These are phyloP conservation scores for Pisolithus albus DNA, from an alignment of 768 basidiomycete species.

Conservation along the genomic window DNA sequence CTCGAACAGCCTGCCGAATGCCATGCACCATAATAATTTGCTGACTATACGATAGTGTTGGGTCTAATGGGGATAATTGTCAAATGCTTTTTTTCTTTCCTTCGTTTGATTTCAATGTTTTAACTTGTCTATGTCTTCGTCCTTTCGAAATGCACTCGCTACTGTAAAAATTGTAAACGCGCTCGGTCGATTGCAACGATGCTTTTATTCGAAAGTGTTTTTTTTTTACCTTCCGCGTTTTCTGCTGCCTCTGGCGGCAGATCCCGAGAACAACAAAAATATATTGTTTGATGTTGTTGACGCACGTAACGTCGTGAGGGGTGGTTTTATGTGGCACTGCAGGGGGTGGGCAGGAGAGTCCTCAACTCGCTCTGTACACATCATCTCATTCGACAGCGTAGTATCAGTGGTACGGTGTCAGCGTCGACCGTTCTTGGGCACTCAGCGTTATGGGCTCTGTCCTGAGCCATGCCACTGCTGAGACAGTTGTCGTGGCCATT, in stretches of 20 bases:
- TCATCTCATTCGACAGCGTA: too few relatives aligned
- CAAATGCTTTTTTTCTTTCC: not conserved
- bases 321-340: too few relatives aligned
- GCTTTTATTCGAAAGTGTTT: too few relatives aligned
- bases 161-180: slow-evolving; percentile 1
- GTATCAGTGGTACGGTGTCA: too few relatives aligned
- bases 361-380: not conserved
- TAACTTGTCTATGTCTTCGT: too few relatives aligned
- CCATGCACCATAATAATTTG: slow-evolving; percentile 2
- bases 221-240: too few relatives aligned
- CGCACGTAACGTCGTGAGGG: slow-evolving; percentile 8
- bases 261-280: too few relatives aligned
- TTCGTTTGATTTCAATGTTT: not conserved
- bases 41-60: slow-evolving; percentile 2
- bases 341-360: not conserved
- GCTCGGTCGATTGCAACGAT: not conserved
- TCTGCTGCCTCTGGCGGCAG: too few relatives aligned
- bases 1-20: not conserved
- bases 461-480: slow-evolving; percentile 37
- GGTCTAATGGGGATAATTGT: slow-evolving; percentile 9
- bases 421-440: not conserved
- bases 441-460: slow-evolving; percentile 36
- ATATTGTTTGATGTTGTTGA: slow-evolving; percentile 24
- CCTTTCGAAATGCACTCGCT: not conserved
- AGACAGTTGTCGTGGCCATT: slow-evolving; percentile 31